These are phyloP conservation scores for Lepiota venenata DNA, from an alignment of 768 basidiomycete species.

Conservation along the genomic window DNA sequence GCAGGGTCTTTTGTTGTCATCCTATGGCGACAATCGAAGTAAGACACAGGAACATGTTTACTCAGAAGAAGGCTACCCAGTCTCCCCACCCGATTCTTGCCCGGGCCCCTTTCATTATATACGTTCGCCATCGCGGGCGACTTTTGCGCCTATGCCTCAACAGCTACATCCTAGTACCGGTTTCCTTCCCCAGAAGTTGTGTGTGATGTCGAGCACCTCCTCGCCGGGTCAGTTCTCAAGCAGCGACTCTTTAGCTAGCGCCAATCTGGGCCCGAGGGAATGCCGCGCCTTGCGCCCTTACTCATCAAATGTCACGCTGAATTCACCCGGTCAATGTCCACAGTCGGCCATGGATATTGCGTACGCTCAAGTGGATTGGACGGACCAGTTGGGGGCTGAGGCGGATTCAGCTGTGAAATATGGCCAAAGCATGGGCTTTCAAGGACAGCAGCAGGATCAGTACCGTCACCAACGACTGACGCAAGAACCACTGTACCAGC, in stretches of 20 bases:
- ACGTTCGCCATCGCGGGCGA: background rate
- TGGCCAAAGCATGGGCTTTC: background rate
- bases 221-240: conserved; percentile 7
- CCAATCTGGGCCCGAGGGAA: conserved; percentile 15
- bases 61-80: background rate
- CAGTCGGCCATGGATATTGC: background rate
- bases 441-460: background rate
- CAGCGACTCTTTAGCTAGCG: conserved; percentile 16
- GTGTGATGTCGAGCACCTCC: background rate
- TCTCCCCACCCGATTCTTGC: background rate
- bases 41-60: background rate
- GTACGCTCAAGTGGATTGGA: background rate
- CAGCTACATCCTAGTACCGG: background rate
- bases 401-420: background rate
- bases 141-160: conserved; percentile 7
- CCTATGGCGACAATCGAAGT: conserved; percentile 1
- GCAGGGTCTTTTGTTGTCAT: conserved; percentile 4
- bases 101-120: background rate
- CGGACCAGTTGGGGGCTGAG: background rate
- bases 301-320: conserved; percentile 26
- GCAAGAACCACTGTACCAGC: background rate
- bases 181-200: background rate
- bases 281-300: conserved; percentile 23
- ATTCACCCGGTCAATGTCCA: conserved; percentile 27
- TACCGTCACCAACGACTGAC: background rate